Conservation (phyloP, 2,329 filamentous ascomycete species). For the Verticillium zaregamsianum region DNA sequence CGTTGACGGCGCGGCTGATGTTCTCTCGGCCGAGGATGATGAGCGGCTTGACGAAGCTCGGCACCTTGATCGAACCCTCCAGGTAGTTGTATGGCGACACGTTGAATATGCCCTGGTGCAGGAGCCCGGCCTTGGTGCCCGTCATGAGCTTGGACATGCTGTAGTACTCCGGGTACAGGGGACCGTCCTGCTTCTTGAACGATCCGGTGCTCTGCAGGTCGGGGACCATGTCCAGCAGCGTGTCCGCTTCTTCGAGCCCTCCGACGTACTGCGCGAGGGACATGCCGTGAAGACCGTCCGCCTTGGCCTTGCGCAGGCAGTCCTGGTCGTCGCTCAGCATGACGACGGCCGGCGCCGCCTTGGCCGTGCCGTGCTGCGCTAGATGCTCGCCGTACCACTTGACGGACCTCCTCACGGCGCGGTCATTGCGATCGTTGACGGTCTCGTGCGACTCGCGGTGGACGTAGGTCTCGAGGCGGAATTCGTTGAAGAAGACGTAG, state of each 20-base stretch:
- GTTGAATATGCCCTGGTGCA: slow-evolving; percentile 94
- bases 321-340: slow-evolving; percentile 93
- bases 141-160: slow-evolving; percentile 92
- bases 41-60: slow-evolving; percentile 84
- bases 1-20: slow-evolving; percentile 90
- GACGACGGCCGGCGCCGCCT: slow-evolving; percentile 69
- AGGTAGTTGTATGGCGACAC: slow-evolving; percentile 98
- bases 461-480: slow-evolving; percentile 87
- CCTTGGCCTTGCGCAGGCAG: slow-evolving; percentile 77
- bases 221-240: slow-evolving; percentile 88
- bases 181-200: slow-evolving; percentile 56
- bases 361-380: slow-evolving; percentile 51
- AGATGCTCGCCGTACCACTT: slow-evolving; percentile 90
- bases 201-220: slow-evolving; percentile 68
- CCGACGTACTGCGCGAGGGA: slow-evolving; percentile 76
- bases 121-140: slow-evolving; percentile 77
- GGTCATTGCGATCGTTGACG: slow-evolving; percentile 95
- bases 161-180: slow-evolving; percentile 86
- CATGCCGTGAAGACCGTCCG: slow-evolving; percentile 66
- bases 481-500: slow-evolving; percentile 99
- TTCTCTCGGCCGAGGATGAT: slow-evolving; percentile 89
- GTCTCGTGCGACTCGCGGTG: slow-evolving; percentile 70
- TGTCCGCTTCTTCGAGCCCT: slow-evolving; percentile 77
- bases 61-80: slow-evolving; percentile 85
- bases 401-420: slow-evolving; percentile 80